phyloP scores from a whole-genome alignment of 345 rosid genomes.

The Lagerstroemia speciosa region DNA sequence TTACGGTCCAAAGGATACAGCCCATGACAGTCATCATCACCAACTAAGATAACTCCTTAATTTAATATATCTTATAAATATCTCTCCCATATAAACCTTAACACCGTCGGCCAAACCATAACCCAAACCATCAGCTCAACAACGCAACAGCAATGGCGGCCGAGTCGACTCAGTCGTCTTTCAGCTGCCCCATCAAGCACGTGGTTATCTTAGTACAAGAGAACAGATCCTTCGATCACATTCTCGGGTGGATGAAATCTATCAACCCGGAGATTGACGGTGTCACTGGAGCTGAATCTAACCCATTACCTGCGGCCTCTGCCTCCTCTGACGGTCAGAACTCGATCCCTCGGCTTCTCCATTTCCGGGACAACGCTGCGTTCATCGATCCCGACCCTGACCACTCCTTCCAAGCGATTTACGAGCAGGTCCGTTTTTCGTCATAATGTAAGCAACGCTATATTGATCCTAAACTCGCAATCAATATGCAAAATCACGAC shows the following conservation, averaged over 20 bases:
- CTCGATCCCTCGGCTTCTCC: conserved; percentile 31
- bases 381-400: conserved; percentile 80
- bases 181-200: conserved; percentile 60
- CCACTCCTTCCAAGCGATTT: conserved; percentile 77
- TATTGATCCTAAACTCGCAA: too few species aligned
- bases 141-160: neutral
- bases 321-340: conserved; percentile 18
- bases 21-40: neutral
- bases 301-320: conserved; percentile 32
- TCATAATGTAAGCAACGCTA: too few species aligned
- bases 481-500: too few species aligned
- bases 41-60: neutral
- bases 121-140: neutral
- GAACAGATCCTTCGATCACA: conserved; percentile 91
- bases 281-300: conserved; percentile 59
- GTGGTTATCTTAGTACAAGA: conserved; percentile 79
- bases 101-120: neutral
- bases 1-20: neutral
- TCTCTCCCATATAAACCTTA: neutral
- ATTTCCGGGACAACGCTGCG: conserved; percentile 36
- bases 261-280: conserved; percentile 72
- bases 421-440: conserved; percentile 55
- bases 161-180: neutral
- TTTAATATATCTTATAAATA: neutral
- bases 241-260: conserved; percentile 75